Evolutionary conservation across 1,284 basidiomycete genomes (phyloP).

Genomic region (Ganoderma multipileum): DNA sequence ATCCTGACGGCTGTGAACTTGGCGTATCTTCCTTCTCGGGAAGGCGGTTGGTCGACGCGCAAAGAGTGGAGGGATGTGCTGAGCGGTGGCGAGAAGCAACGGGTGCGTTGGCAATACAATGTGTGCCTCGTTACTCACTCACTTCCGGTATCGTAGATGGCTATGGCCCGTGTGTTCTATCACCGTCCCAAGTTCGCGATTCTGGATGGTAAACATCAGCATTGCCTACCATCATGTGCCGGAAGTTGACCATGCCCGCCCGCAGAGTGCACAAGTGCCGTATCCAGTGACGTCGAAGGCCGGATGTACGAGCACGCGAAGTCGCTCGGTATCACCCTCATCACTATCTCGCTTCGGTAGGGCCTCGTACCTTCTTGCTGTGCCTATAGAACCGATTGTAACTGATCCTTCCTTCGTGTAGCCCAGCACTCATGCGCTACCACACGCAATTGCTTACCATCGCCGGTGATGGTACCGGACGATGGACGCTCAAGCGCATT

Average conservation of each 20-base stretch:
- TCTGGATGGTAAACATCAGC: conserved; percentile 63
- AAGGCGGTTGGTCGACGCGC: conserved; percentile 88
- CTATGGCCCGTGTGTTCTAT: conserved; percentile 85
- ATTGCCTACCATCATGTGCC: background rate
- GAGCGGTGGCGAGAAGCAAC: conserved; percentile 95
- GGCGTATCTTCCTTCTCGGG: conserved; percentile 85
- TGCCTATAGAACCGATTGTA: background rate
- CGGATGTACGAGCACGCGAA: conserved; percentile 96
- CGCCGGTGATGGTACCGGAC: conserved; percentile 65
- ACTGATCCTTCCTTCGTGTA: conserved; percentile 37
- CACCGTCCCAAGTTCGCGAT: conserved; percentile 82
- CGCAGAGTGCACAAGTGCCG: conserved; percentile 93
- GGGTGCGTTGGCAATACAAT: conserved; percentile 54
- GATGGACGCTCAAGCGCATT: conserved; percentile 76
- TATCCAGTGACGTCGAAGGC: conserved; percentile 96
- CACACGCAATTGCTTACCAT: conserved; percentile 84
- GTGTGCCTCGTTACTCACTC: background rate
- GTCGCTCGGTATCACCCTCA: conserved; percentile 89
- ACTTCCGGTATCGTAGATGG: conserved; percentile 64
- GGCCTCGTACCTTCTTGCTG: conserved; percentile 25
- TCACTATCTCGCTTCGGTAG: conserved; percentile 87
- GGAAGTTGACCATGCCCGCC: background rate
- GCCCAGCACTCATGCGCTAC: conserved; percentile 83
- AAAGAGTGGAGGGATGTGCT: conserved; percentile 98
- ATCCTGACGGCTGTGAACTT: conserved; percentile 86